Conservation (phyloP, 164 flowering plant species). For the Annona cherimola region DNA sequence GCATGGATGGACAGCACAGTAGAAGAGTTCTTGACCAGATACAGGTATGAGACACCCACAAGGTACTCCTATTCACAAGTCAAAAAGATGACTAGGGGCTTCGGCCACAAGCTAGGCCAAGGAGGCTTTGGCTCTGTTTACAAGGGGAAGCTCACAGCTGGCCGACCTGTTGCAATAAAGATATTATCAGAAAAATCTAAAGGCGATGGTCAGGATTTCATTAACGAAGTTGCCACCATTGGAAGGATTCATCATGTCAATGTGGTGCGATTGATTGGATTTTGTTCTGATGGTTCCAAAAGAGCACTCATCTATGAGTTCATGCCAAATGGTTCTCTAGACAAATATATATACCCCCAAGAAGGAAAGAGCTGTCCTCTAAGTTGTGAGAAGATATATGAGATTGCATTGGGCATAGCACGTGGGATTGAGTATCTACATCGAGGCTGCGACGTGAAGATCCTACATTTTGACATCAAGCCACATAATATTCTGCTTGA, state of each 20-base stretch:
- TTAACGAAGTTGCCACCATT: conserved; percentile 5
- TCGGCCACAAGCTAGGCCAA: conserved; percentile 33
- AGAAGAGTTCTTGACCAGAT: background rate
- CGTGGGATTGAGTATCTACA: conserved; percentile 8
- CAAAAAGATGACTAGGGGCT: conserved; percentile 31
- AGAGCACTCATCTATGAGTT: conserved; percentile 12
- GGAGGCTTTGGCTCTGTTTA: conserved; percentile 45
- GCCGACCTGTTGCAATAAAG: conserved; percentile 35
- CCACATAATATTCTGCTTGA: conserved; percentile 9
- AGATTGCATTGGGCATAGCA: conserved; percentile 3
- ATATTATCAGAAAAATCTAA: conserved; percentile 1
- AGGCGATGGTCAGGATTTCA: conserved; percentile 6
- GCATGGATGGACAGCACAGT: conserved; percentile 2
- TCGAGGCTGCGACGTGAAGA: conserved; percentile 7
- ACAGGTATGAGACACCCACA: conserved; percentile 11
- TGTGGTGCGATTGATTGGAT: conserved; percentile 4
- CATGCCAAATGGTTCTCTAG: conserved; percentile 14
- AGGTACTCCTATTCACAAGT: conserved; percentile 31
- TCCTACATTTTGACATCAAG: conserved; percentile 15
- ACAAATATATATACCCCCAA: background rate
- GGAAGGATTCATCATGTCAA: conserved; percentile 11
- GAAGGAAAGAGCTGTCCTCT: background rate
- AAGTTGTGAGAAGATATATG: background rate
- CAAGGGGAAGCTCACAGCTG: conserved; percentile 35
- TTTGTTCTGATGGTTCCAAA: background rate